phyloP scores from a whole-genome alignment of 345 rosid genomes.

The Hibiscus syriacus region DNA sequence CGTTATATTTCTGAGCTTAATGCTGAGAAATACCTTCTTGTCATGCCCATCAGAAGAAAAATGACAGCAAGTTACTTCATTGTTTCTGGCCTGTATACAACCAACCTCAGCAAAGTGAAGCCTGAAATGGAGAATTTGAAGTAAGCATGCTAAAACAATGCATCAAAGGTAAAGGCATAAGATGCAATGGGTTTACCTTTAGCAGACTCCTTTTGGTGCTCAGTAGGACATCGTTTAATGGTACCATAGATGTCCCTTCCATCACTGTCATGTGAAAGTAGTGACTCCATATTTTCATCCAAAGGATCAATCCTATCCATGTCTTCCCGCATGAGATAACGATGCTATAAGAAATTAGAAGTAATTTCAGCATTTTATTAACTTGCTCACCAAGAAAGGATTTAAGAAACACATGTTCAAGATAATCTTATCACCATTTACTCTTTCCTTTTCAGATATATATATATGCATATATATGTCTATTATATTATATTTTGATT shows the following conservation, averaged over 20 bases:
- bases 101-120: conserved; percentile 54
- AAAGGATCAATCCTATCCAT: conserved; percentile 46
- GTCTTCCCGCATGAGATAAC: conserved; percentile 44
- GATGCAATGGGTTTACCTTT: conserved; percentile 26
- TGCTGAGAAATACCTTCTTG: conserved; percentile 37
- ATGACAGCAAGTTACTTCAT: conserved; percentile 74
- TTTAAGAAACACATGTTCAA: background rate
- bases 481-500: too few relatives aligned
- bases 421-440: too few relatives aligned
- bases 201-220: conserved; percentile 41
- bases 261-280: conserved; percentile 44
- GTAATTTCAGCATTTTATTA: background rate
- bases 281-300: conserved; percentile 52
- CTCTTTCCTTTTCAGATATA: too few relatives aligned
- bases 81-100: conserved; percentile 46
- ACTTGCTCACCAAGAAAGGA: background rate
- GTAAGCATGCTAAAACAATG: background rate
- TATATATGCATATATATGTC: too few relatives aligned
- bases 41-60: conserved; percentile 81
- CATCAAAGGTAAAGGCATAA: background rate
- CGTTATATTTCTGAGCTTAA: background rate
- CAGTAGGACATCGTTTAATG: conserved; percentile 34
- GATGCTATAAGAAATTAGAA: conserved; percentile 15
- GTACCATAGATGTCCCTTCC: conserved; percentile 39
- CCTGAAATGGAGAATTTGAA: conserved; percentile 27